A percentile compares a stretch with the other conserved stretches of the same genome.
These are phyloP conservation scores for Pseudogymnoascus sp. DNA, from an alignment of 2,329 filamentous ascomycete genomes.

Conservation along the genomic window DNA sequence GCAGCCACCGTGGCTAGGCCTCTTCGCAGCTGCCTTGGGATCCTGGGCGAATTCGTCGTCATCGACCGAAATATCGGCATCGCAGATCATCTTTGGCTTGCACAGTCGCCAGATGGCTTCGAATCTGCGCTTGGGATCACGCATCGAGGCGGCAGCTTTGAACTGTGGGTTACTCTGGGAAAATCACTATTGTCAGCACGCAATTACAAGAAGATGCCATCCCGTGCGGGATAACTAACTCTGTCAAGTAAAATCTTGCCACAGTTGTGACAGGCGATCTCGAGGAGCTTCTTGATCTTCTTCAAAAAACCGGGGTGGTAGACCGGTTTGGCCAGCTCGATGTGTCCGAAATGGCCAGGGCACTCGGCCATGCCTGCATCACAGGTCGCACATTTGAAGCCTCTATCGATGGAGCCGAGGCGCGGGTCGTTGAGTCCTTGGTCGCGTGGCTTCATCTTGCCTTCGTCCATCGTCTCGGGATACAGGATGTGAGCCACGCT, in stretches of 20 bases:
- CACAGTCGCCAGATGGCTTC: constrained; percentile 86
- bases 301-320: constrained; percentile 94
- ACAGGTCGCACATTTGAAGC: constrained; percentile 93
- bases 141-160: constrained; percentile 67
- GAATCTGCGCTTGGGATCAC: constrained; percentile 92
- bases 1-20: constrained; percentile 72
- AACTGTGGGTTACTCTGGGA: constrained; percentile 77
- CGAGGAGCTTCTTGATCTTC: constrained; percentile 98
- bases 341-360: constrained; percentile 96
- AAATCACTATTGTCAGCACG: constrained; percentile 48
- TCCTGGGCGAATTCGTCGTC: constrained; percentile 61
- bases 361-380: constrained; percentile 93
- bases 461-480: constrained; percentile 99
- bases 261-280: constrained; percentile 98
- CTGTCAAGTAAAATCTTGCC: constrained; percentile 95
- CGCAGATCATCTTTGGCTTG: constrained; percentile 79
- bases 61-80: constrained; percentile 62
- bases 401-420: constrained; percentile 90
- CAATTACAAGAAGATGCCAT: constrained; percentile 43
- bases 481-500: constrained; percentile 94
- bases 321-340: constrained; percentile 92
- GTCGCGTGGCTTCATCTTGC: constrained; percentile 79
- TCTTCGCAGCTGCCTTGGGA: constrained; percentile 39
- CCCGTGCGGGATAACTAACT: constrained; percentile 70
- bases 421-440: constrained; percentile 92